These are phyloP conservation scores for Tricholoma flavovirens DNA, from an alignment of 768 basidiomycete species.

Conservation along the genomic window DNA sequence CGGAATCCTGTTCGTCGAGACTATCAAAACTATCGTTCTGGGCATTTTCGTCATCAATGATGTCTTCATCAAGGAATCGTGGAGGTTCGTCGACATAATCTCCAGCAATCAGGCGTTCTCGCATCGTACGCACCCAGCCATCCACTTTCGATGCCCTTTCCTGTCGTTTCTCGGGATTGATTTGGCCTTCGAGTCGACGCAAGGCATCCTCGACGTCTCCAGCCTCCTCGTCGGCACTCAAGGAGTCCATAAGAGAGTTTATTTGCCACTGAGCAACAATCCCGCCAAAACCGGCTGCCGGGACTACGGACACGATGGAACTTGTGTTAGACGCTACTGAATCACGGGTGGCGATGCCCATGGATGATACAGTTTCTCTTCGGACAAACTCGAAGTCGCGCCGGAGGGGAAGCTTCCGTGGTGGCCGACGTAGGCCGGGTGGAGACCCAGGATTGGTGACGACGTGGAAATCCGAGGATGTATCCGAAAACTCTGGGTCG, in stretches of 20 bases:
- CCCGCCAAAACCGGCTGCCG: conserved; percentile 35
- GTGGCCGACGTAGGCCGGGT: conserved; percentile 48
- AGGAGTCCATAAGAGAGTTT: conserved; percentile 68
- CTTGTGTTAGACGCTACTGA: conserved; percentile 48
- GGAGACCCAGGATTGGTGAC: conserved; percentile 33
- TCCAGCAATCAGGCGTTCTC: conserved; percentile 56
- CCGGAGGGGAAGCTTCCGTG: conserved; percentile 62
- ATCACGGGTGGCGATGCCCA: conserved; percentile 63
- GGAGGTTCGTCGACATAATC: conserved; percentile 60
- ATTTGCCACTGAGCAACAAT: conserved; percentile 78
- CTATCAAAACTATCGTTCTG: conserved; percentile 1
- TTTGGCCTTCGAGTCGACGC: conserved; percentile 76
- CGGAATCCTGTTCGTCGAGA: conserved; percentile 7
- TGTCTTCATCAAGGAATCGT: conserved; percentile 40
- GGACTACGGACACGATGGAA: conserved; percentile 36
- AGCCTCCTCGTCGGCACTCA: conserved; percentile 67
- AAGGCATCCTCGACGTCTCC: conserved; percentile 84
- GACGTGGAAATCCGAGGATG: conserved; percentile 50
- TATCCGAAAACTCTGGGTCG: conserved; percentile 76
- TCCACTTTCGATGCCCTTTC: conserved; percentile 76
- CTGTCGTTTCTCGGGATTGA: conserved; percentile 64
- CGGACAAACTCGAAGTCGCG: conserved; percentile 80
- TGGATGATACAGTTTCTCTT: conserved; percentile 71
- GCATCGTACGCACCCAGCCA: conserved; percentile 73
- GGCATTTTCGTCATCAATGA: conserved; percentile 14